Base-by-base conservation (phyloP, 768 basidiomycete species). In the Calocybe indica region DNA sequence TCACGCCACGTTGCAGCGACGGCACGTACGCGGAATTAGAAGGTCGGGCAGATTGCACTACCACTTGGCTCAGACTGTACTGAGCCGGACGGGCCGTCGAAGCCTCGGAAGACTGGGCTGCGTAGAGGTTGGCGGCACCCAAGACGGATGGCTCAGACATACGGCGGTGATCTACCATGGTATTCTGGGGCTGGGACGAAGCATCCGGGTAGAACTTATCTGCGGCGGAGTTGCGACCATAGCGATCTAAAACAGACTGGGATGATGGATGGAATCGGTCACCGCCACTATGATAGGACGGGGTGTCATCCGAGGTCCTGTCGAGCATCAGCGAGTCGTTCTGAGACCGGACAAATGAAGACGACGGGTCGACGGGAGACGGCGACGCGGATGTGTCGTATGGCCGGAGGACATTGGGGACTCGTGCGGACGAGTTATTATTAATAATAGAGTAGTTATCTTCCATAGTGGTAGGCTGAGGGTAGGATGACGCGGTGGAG, bases 101-200 rank as follows among this genome's bases (percentile, higher is more conserved):
- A 13, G 62, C 40, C 47, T 64, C 64, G 36, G 64, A 46, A 47
- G 68, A 46, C 38, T 68, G 58, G 44, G 64, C 52, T 37, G 67
- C 53, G 58, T 78, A 70, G 45, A 71, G 52, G 60, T 68, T 70
- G 55, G 69, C 57, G 43, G 58, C 56, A 44, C 61, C 58, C 51
- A 75, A 70, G 52, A 76, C 67, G 46, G 78, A 66, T 40, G 83
- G 81, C 60, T 84, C 82, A 58, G 83, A 85, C 79, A 83, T 81
- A 62, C 83, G 79, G 58, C 82, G 72, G 45, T 80, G 79, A 67
- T 82, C 80, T 48, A 75, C 63, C 52, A 70, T 59, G 48, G 67
- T 54, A 57, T 56, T 58, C 56, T 63, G 62, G 57, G 63, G 56
- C 54, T 62, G 51, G 58, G 65, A 56, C 59, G 61, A 63, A 62